Evolutionary conservation across 768 basidiomycete species (phyloP).

Genomic region (Lactifluus rugatus): DNA sequence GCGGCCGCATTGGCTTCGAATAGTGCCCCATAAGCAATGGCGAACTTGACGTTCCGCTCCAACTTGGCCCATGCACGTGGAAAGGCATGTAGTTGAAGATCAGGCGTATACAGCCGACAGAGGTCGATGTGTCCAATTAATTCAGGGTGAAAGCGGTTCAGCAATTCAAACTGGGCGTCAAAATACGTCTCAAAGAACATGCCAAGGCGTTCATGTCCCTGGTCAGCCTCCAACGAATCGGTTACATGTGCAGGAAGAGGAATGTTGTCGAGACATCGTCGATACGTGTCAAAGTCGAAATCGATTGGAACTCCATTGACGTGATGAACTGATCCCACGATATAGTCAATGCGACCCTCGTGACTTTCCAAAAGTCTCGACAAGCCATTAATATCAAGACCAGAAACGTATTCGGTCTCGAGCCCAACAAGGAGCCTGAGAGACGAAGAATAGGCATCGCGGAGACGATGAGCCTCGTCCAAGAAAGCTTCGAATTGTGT

Average conservation of each 20-base stretch:
- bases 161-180: constrained; percentile 69
- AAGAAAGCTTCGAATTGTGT: constrained; percentile 68
- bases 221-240: constrained; percentile 22
- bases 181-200: constrained; percentile 63
- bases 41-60: constrained; percentile 64
- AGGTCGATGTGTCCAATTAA: constrained; percentile 92
- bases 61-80: constrained; percentile 54
- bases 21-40: constrained; percentile 73
- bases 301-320: constrained; percentile 85
- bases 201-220: constrained; percentile 28
- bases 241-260: constrained; percentile 22
- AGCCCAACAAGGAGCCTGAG: constrained; percentile 80
- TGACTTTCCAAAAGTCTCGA: constrained; percentile 40
- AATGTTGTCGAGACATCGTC: constrained; percentile 43
- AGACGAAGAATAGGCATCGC: constrained; percentile 44
- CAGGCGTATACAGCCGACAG: constrained; percentile 75
- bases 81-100: constrained; percentile 43
- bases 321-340: constrained; percentile 92
- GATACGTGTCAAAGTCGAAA: constrained; percentile 70
- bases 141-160: constrained; percentile 69
- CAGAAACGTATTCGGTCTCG: constrained; percentile 85
- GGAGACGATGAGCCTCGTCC: constrained; percentile 69
- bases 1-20: constrained; percentile 94
- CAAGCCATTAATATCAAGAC: constrained; percentile 51
- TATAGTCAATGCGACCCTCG: constrained; percentile 58